Evolutionary conservation across 768 basidiomycete species (phyloP).

Genomic region (Calocera viscosa): DNA sequence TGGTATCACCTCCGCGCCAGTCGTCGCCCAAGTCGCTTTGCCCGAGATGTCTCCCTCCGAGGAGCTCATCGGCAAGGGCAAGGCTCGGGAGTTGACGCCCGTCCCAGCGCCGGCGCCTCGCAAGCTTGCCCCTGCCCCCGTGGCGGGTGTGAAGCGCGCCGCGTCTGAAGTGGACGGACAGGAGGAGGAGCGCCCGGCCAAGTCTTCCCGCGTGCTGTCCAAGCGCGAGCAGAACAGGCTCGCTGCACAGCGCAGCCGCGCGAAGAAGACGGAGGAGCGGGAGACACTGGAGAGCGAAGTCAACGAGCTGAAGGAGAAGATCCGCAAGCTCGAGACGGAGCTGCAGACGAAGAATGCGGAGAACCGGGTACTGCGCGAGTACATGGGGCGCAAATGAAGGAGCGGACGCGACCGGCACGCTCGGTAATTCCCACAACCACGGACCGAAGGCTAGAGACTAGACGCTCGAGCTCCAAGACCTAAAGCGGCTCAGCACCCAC

Average conservation of each 20-base stretch:
- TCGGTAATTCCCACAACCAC: background rate
- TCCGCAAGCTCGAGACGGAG: background rate
- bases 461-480: background rate
- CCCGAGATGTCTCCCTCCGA: background rate
- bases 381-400: background rate
- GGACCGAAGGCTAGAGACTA: background rate
- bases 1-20: background rate
- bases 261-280: background rate
- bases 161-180: background rate
- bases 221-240: conserved; percentile 6
- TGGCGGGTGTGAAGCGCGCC: background rate
- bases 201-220: background rate
- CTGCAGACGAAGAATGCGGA: conserved; percentile 5
- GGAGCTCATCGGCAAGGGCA: background rate
- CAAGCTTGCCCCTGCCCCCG: background rate
- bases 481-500: background rate
- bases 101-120: background rate
- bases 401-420: background rate
- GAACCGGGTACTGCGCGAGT: conserved; percentile 4
- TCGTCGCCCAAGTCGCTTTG: background rate
- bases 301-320: background rate
- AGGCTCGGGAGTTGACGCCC: background rate
- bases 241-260: background rate
- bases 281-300: background rate
- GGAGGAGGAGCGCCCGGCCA: background rate